These are phyloP conservation scores for Reticulascus tulasneorum DNA, from an alignment of 2,329 filamentous ascomycete genomes.

Conservation along the genomic window DNA sequence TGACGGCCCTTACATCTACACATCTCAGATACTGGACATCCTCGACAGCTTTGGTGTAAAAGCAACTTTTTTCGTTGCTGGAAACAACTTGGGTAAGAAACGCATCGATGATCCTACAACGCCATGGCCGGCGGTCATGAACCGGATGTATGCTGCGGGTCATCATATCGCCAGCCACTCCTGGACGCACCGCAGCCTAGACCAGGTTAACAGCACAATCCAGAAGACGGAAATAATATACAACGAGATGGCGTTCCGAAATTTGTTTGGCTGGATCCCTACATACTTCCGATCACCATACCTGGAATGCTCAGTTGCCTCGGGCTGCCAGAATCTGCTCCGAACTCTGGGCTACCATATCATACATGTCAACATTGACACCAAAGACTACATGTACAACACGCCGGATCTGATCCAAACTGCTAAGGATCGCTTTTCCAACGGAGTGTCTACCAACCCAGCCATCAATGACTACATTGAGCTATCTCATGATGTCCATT, in stretches of 20 bases:
- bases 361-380: conserved; percentile 55
- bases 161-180: conserved; percentile 44
- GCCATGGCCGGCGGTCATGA: conserved; percentile 31
- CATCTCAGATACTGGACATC: conserved; percentile 35
- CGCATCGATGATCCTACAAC: conserved; percentile 33
- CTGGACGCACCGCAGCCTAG: conserved; percentile 30
- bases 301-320: conserved; percentile 12
- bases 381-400: conserved; percentile 57
- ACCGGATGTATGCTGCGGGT: conserved; percentile 35
- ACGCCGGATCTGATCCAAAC: conserved; percentile 38
- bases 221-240: conserved; percentile 23
- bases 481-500: conserved; percentile 39
- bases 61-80: conserved; percentile 39
- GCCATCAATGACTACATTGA: conserved; percentile 34
- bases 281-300: conserved; percentile 43
- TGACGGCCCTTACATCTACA: conserved; percentile 42
- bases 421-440: conserved; percentile 38
- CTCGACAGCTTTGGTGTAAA: conserved; percentile 26
- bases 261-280: conserved; percentile 38
- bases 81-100: conserved; percentile 36
- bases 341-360: conserved; percentile 51
- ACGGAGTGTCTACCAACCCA: conserved; percentile 24
- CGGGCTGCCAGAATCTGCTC: conserved; percentile 12
- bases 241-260: conserved; percentile 26
- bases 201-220: conserved; percentile 17